Evolutionary conservation across 495 filamentous ascomycete species (phyloP), one percentile per base, ranked within the genome.

Genomic region (Elaphomyces granulatus): DNA sequence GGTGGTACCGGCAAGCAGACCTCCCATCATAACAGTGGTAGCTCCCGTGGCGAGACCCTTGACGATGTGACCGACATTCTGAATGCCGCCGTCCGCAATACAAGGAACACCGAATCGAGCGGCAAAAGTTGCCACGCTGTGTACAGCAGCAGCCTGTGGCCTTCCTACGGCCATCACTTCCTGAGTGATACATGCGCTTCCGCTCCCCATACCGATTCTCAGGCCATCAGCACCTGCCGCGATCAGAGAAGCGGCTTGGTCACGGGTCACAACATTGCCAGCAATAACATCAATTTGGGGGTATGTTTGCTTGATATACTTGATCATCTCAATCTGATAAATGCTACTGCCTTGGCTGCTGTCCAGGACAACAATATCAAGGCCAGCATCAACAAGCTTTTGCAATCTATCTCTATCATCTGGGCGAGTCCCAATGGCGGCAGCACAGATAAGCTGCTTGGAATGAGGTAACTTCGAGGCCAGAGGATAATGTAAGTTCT

Each of bases 141-240:
- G 85, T 42, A 99, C 87, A 28, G 88, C 74, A 8, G 83, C 81
- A 14, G 90, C 90, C 64, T 99, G 90, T 43, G 90, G 90, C 48
- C 90, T 80, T 28, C 90, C 90, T 32, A 95, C 86, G 39, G 90
- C 90, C 90, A 99, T 99, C 53, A 99, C 90, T 66, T 99, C 90
- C 65, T 99, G 90, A 34, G 90, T 99, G 53, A 99, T 99, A 66
- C 90, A 99, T 53, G 90, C 90, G 49, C 82, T 90, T 52, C 90
- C 90, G 56, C 83, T 88, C 50, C 90, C 90, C 90, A 99, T 99
- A 58, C 90, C 90, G 61, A 99, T 99, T 53, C 90, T 82, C 47
- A 99, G 78, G 48, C 87, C 90, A 61, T 99, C 90, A 43, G 81
- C 87, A 53, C 90, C 90, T 36, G 90, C 90, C 39, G 83, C 86